phyloP scores from a whole-genome alignment of 495 filamentous ascomycete species.

The Penicillium mononematosum region DNA sequence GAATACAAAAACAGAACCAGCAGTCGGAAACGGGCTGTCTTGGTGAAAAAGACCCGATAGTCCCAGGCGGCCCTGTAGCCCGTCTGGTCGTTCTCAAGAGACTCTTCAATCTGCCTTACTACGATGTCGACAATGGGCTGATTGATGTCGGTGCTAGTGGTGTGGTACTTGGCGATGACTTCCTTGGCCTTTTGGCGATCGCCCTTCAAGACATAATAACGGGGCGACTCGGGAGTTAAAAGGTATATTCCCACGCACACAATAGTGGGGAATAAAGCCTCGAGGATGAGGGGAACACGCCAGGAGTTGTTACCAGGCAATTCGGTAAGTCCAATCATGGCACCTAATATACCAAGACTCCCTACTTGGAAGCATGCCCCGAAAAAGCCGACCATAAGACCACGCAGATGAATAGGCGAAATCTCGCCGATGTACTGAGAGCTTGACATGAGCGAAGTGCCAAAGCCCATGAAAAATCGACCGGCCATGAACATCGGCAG shows the following conservation, averaged over 20 bases:
- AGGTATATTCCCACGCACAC: slow-evolving; percentile 40
- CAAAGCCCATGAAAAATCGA: slow-evolving; percentile 44
- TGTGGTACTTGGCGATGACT: slow-evolving; percentile 40
- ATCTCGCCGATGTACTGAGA: slow-evolving; percentile 48
- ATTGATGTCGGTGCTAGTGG: slow-evolving; percentile 36
- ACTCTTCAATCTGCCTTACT: slow-evolving; percentile 43
- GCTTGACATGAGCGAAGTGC: slow-evolving; percentile 38
- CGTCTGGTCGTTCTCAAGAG: slow-evolving; percentile 30
- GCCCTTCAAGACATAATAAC: slow-evolving; percentile 42
- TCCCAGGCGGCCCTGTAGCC: slow-evolving; percentile 36
- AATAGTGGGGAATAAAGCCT: slow-evolving; percentile 39
- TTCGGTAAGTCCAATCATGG: slow-evolving; percentile 37
- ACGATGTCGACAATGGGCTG: slow-evolving; percentile 41
- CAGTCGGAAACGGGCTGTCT: slow-evolving; percentile 35
- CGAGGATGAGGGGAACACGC: slow-evolving; percentile 40
- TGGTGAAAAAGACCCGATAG: slow-evolving; percentile 40
- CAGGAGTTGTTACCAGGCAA: slow-evolving; percentile 31
- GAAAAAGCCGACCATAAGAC: slow-evolving; percentile 45
- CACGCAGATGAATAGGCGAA: slow-evolving; percentile 42
- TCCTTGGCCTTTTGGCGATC: slow-evolving; percentile 34
- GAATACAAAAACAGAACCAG: slow-evolving; percentile 41
- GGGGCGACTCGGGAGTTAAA: slow-evolving; percentile 42
- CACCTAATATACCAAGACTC: slow-evolving; percentile 35
- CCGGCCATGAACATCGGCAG: slow-evolving; percentile 41
- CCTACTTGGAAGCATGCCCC: slow-evolving; percentile 46